phyloP scores from a whole-genome alignment of 2,329 filamentous ascomycete genomes.

The Myriosclerotinia scirpicola region DNA sequence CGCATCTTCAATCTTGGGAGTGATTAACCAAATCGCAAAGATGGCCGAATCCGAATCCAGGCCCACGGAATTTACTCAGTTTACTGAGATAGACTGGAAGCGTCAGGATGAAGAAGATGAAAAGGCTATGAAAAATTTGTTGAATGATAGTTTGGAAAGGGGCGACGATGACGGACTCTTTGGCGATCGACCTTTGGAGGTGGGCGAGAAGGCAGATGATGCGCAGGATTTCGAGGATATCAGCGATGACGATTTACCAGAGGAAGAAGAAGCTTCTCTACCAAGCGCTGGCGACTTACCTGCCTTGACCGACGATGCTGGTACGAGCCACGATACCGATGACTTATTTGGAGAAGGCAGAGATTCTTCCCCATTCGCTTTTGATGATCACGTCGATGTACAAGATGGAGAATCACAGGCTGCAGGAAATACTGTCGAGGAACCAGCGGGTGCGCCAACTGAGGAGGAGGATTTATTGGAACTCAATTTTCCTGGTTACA shows the following conservation, averaged over 20 bases:
- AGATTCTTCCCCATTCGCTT: slow-evolving; percentile 37
- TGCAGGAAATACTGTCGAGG: slow-evolving; percentile 26
- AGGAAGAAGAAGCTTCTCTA: slow-evolving; percentile 60
- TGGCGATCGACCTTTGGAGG: slow-evolving; percentile 54
- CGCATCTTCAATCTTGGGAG: slow-evolving; percentile 18
- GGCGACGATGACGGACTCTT: slow-evolving; percentile 44
- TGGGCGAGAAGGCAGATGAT: slow-evolving; percentile 83
- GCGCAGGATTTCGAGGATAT: slow-evolving; percentile 91
- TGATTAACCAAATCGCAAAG: slow-evolving; percentile 22
- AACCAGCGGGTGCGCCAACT: slow-evolving; percentile 31
- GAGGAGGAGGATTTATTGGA: slow-evolving; percentile 37
- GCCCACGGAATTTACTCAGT: slow-evolving; percentile 21
- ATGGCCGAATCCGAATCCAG: slow-evolving; percentile 28
- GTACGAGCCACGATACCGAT: slow-evolving; percentile 57
- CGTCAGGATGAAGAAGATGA: slow-evolving; percentile 52
- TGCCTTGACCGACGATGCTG: slow-evolving; percentile 55
- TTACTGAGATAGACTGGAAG: slow-evolving; percentile 44
- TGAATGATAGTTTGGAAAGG: slow-evolving; percentile 44
- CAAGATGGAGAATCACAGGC: slow-evolving; percentile 25
- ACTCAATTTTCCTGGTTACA: slow-evolving; percentile 48
- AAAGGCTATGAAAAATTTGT: slow-evolving; percentile 47
- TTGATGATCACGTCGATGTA: slow-evolving; percentile 32
- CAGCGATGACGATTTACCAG: slow-evolving; percentile 84
- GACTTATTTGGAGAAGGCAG: slow-evolving; percentile 67
- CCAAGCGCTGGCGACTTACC: slow-evolving; percentile 33